Base-by-base conservation (phyloP, 129 eudicot species). In the Flaveria linearis region DNA sequence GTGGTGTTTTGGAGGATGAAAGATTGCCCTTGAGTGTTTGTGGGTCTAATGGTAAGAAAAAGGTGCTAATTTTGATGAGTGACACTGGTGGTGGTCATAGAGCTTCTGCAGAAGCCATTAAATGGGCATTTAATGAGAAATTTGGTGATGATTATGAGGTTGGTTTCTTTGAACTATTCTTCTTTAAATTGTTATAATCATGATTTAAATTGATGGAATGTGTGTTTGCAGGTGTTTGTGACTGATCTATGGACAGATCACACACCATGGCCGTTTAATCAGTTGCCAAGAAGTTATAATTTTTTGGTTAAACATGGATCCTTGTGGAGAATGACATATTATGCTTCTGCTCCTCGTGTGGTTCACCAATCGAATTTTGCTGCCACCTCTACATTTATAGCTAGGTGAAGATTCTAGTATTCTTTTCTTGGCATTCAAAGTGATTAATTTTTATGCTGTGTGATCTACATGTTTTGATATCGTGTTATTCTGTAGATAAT, bases 81-180 rank as follows among this genome's bases (percentile, higher is more conserved):
- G 99, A 94, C 68, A 94, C 99, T 14, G 99, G 99, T 69, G 99
- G 99, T 16, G 99, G 99, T 46, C 99, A 94, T 58, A 63, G 97
- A 72, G 99, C 99, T 72, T 94, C 99, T 11, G 97, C 99, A 28
- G 99, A 94, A 76, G 99, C 99, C 17, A 91, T 94, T 68, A 94
- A 83, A 78, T 85, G 93, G 72, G 94, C 99, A 39, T 94, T 94
- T 76, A 63, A 82, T 64, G 89, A 91, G 77, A 90, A 87, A 63
- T 94, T 82, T 80, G 97, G 99, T 60, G 97, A 94, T 71, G 87
- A 89, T 22, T 94, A 94, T 58, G 87, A 91, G 99, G 99, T 93
- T 62, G 3, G 75, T 71, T 68, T 52, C n/a, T 30, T 62, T 62
- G 15, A 12, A 16, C 26, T 60, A 2, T 16, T 25, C 17, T 16